These are phyloP conservation scores for Fusarium citri DNA, from an alignment of 2,329 filamentous ascomycete species.

Conservation along the genomic window DNA sequence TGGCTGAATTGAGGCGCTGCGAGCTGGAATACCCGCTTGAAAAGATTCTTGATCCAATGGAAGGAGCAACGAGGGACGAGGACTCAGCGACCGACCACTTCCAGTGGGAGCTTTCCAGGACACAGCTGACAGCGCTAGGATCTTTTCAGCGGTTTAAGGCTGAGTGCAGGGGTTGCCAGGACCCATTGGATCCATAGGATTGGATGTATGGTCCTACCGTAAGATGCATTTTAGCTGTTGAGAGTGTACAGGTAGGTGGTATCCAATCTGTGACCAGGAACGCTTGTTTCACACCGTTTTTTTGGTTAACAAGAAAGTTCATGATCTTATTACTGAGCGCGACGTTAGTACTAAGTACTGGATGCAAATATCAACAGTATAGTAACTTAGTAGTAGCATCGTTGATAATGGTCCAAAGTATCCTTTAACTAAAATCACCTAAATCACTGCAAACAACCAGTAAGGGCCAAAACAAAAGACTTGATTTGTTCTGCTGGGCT, in stretches of 20 bases:
- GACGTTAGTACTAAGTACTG: neutral
- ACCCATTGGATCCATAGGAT: conserved; percentile 3
- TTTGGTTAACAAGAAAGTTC: conserved; percentile 13
- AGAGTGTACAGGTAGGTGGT: neutral
- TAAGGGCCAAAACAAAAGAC: neutral
- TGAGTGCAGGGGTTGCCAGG: conserved; percentile 38
- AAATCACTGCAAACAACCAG: too few species aligned
- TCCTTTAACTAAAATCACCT: neutral
- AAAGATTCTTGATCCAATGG: neutral
- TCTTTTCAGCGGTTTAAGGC: conserved; percentile 42
- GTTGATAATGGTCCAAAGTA: neutral
- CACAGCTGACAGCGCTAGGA: conserved; percentile 42
- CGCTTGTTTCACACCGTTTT: conserved; percentile 18
- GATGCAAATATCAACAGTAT: neutral
- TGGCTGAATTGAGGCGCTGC: conserved; percentile 38
- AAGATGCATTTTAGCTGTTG: conserved; percentile 15
- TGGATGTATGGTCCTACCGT: neutral
- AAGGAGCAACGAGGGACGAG: neutral
- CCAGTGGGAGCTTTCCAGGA: conserved; percentile 17
- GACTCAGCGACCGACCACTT: conserved; percentile 27
- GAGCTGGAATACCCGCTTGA: conserved; percentile 17
- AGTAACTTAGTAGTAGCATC: too few species aligned
- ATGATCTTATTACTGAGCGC: conserved; percentile 6
- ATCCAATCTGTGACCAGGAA: neutral
- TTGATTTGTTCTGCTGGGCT: neutral